Evolutionary conservation across 495 filamentous ascomycete species (phyloP), one percentile per base, ranked within the genome.

Genomic region (Hyaloscypha hepaticicola): DNA sequence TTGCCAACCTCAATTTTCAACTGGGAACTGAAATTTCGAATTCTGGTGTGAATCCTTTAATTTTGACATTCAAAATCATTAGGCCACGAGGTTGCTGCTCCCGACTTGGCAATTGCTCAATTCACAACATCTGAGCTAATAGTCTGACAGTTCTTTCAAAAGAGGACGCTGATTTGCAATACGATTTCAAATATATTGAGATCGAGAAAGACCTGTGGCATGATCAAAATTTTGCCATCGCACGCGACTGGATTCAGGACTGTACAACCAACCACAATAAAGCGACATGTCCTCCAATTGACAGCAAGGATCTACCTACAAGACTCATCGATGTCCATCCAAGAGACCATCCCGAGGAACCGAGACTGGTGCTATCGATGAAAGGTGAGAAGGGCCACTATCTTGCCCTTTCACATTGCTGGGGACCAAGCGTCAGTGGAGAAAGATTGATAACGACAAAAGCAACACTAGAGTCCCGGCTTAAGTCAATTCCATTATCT

Each of bases 361-460:
- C 55, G 29, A 58, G 55, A 16, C 26, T 58, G 14, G 26, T 58
- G 1, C 27, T 19, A 16, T 27, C 55, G 14, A 19, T 16, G 6
- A 58, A 58, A 22, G 55, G 55, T 31, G 22, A 58, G 29, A 58
- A 58, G n/a, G 55, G 55, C 6, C 55, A 27, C 4, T 74, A 69
- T 56, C 60, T 70, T 26, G 60, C 72, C n/a, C 71, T 74, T 1
- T 72, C 70, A 21, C 67, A 74, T 58, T 71, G 70, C 58, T 74
- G 72, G 72, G 72, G 72, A 9, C 1, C 19, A 25, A 60, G 41
- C 24, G 25, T 24, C 0, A 49, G 6, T 16, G 22, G 22, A 19
- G 55, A 58, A 34, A 58, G 55, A 60, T 48, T 60, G 21, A 24
- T 24, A n/a, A 60, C 58, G 31, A 49, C 33, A 11, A 45, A 48